phyloP scores from a whole-genome alignment of 805 yeast species.

The Wickerhamomyces hampshirensis region DNA sequence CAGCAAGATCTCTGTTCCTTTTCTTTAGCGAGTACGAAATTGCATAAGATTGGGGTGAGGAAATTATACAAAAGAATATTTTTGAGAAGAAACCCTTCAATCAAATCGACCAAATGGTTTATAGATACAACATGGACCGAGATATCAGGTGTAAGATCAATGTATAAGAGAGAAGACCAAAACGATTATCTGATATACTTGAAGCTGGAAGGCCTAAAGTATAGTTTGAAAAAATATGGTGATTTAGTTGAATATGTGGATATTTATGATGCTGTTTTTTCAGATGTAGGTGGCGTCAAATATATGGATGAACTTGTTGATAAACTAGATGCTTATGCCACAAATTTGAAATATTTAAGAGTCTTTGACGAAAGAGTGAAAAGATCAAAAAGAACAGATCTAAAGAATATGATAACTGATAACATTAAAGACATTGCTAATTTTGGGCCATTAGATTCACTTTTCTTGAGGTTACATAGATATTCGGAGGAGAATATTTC shows the following conservation, averaged over 20 bases:
- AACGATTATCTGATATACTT: conserved; percentile 33
- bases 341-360: conserved; percentile 7
- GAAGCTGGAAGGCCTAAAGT: conserved; percentile 37
- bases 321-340: conserved; percentile 20
- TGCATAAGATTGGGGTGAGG: conserved; percentile 28
- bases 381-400: conserved; percentile 6
- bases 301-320: conserved; percentile 22
- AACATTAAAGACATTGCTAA: conserved; percentile 8
- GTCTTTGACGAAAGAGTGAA: conserved; percentile 11
- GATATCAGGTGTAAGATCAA: conserved; percentile 32
- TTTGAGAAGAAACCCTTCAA: conserved; percentile 30
- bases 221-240: conserved; percentile 31
- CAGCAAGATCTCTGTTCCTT: conserved; percentile 8
- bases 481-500: conserved; percentile 6
- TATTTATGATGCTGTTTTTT: conserved; percentile 28
- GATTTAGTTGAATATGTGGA: conserved; percentile 30
- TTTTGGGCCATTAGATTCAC: conserved; percentile 4
- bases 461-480: conserved; percentile 11
- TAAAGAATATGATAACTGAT: conserved; percentile 11
- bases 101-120: conserved; percentile 27
- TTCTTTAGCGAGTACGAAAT: conserved; percentile 3
- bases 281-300: conserved; percentile 20
- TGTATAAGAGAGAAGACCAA: conserved; percentile 30
- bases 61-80: conserved; percentile 34
- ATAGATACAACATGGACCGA: conserved; percentile 33